phyloP scores from a whole-genome alignment of 23 red algal genomes.

The Agarophyton chilense region DNA sequence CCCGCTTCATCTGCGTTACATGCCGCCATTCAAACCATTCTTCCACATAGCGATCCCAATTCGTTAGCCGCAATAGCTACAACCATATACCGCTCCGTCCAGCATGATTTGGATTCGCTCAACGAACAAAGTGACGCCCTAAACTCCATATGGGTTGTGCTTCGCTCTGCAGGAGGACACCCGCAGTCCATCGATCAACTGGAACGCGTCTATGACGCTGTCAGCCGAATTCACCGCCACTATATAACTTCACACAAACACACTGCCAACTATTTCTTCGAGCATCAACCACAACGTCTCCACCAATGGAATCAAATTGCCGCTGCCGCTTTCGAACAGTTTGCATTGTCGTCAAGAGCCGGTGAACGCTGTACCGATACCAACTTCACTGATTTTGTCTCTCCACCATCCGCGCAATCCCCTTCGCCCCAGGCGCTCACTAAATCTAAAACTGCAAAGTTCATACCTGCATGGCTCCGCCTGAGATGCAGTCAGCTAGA shows the following conservation, averaged over 20 bases:
- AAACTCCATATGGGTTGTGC: neutral
- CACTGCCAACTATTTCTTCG: neutral
- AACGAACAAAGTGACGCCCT: neutral
- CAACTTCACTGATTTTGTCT: neutral
- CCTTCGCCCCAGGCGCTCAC: neutral
- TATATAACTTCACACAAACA: neutral
- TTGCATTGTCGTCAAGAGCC: constrained; percentile 19
- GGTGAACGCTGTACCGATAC: constrained; percentile 10
- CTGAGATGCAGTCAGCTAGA: constrained; percentile 41
- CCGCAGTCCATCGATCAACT: neutral
- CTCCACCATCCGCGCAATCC: neutral
- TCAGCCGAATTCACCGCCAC: constrained; percentile 6
- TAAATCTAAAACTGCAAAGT: neutral
- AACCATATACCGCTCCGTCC: constrained; percentile 11
- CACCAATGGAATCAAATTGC: constrained; percentile 43
- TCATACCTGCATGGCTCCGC: constrained; percentile 35
- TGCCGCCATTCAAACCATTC: neutral
- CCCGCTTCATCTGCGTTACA: neutral
- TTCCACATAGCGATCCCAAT: constrained; percentile 4
- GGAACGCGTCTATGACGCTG: neutral
- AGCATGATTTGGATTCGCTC: neutral
- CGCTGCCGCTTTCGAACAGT: constrained; percentile 24
- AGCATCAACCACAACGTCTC: neutral
- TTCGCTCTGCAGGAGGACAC: neutral
- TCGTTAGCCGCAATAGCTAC: neutral